Base-by-base conservation (phyloP, 164 flowering plant genomes). In the Stephania japonica region DNA sequence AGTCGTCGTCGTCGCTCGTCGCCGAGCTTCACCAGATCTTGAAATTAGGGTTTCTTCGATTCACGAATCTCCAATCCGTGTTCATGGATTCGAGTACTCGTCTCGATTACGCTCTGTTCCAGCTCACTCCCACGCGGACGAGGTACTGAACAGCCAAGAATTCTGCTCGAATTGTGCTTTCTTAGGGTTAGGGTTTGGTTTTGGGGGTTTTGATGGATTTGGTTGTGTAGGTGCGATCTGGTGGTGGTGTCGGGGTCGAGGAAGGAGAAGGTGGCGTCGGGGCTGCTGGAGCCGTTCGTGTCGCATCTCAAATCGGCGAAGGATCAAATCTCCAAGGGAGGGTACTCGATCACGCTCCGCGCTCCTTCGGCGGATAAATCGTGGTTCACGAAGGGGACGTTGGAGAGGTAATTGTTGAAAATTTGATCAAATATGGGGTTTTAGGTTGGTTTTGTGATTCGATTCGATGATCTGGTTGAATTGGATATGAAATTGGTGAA, bases 91-190 rank as follows among this genome's bases (percentile, higher is more conserved):
- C 87, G 7, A 76, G 70, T 47, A 78, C 84, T 59, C 78, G 73
- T 32, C 83, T 87, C 25, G 90, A 87, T 70, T 75, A 88, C 75
- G 96, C 82, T 78, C 85, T 92, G 66, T 92, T 91, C 77, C 96
- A 89, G 42, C 93, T 92, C 75, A 92, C 98, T 23, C 98, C 98
- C 27, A 92, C 98, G 14, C 85, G 98, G 83, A 92, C 97, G 72
- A 92, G 98, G 96, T 92, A 43, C 38, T 32, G 38, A 32, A 32
- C 38, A 32, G 38, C 4, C 38, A 2, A 4, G 4, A 0, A 2
- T 10, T 49, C 32, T 44, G 67, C 56, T 42, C n/a, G 16, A 24
- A 32, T 26, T 71, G 3, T 47, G 47, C 3, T 72, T 61, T 9
- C 6, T 11, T 41, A 27, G 23, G 47, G 66, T 27, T 53, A 70